Evolutionary conservation across 371 early-diverging fungal species (phyloP).

Genomic region (Blyttiomyces sp.): DNA sequence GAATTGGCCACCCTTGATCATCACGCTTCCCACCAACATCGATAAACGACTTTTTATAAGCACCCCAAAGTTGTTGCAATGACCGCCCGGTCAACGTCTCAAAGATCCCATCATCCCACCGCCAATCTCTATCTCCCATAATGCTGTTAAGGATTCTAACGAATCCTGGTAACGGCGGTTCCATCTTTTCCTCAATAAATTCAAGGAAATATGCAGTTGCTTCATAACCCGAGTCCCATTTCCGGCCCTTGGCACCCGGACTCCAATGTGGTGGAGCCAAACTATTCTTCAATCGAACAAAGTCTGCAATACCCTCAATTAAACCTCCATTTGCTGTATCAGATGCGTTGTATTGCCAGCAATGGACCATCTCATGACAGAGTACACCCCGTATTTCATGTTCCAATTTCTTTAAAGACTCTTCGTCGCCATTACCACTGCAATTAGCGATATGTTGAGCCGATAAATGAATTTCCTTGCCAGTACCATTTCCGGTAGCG

Average conservation of each 20-base stretch:
- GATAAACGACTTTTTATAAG: neutral
- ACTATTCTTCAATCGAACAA: constrained; percentile 26
- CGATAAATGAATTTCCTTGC: constrained; percentile 14
- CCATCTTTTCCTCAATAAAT: constrained; percentile 20
- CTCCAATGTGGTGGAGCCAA: constrained; percentile 21
- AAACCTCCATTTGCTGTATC: constrained; percentile 13
- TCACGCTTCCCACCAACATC: neutral
- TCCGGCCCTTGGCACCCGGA: constrained; percentile 21
- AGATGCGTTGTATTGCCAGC: constrained; percentile 15
- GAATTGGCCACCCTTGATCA: neutral
- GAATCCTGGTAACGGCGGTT: constrained; percentile 10
- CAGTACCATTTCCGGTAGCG: neutral
- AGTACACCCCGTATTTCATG: constrained; percentile 32
- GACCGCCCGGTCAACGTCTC: constrained; percentile 1
- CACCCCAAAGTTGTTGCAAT: neutral
- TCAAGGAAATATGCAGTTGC: constrained; percentile 38
- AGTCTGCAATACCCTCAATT: constrained; percentile 40
- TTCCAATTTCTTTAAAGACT: neutral
- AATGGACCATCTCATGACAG: constrained; percentile 32
- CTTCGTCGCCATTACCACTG: neutral
- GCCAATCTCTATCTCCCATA: neutral
- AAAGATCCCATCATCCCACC: constrained; percentile 3
- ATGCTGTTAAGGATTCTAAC: neutral
- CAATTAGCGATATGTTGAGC: neutral
- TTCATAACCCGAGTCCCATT: constrained; percentile 36